Percentiles rank a stretch among this genome's conserved stretches.
Evolutionary conservation across 148 eudicot genomes (phyloP).

Genomic region (Beta vulgaris): DNA sequence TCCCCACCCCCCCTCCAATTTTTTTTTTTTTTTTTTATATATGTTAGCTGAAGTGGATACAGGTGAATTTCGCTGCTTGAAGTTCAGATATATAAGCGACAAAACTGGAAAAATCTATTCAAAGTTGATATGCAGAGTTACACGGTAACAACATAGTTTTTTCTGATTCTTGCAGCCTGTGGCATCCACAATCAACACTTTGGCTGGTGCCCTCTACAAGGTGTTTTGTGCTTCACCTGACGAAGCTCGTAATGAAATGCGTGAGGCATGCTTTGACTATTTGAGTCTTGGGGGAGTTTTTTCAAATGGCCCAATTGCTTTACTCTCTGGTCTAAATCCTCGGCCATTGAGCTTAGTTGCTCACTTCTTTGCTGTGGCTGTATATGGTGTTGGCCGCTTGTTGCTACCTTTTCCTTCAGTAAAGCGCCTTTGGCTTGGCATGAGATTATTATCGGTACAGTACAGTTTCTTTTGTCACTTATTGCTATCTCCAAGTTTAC

Average conservation of each 20-base stretch:
- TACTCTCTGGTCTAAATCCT: constrained; percentile 78
- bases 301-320: constrained; percentile 61
- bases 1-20: too few relatives aligned
- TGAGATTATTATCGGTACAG: constrained; percentile 54
- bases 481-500: background rate
- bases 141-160: background rate
- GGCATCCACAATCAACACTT: constrained; percentile 71
- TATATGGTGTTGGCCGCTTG: constrained; percentile 73
- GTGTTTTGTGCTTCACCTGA: constrained; percentile 80
- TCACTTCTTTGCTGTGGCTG: constrained; percentile 79
- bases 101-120: background rate
- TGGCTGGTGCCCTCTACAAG: constrained; percentile 74
- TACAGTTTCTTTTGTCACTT: constrained; percentile 20
- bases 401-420: constrained; percentile 71
- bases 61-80: too few relatives aligned
- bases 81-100: too few relatives aligned
- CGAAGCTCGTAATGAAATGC: constrained; percentile 68
- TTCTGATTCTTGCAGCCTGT: constrained; percentile 57
- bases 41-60: too few relatives aligned
- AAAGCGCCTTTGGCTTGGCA: constrained; percentile 55
- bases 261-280: constrained; percentile 71
- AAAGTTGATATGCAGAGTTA: background rate
- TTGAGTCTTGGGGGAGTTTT: constrained; percentile 74
- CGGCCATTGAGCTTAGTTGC: constrained; percentile 60
- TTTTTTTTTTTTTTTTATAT: too few relatives aligned